phyloP scores from a whole-genome alignment of 202 grass and related monocot genomes.

The Brachypodium distachyon region DNA sequence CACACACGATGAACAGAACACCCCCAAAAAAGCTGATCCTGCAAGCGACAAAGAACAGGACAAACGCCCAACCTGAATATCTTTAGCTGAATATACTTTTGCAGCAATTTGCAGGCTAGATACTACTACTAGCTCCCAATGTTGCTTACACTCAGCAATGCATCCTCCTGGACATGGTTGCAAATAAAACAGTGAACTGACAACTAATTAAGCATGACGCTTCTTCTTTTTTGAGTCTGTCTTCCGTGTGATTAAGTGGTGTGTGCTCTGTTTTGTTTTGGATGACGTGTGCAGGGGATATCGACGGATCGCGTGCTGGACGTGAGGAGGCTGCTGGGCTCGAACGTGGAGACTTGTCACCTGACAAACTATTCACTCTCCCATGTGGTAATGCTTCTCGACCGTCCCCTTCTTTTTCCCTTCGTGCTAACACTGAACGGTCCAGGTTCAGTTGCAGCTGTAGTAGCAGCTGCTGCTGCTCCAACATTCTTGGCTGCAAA shows the following conservation, averaged over 20 bases:
- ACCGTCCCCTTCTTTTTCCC: not conserved
- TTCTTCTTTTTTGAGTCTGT: too few relatives aligned
- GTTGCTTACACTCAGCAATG: not conserved
- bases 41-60: not conserved
- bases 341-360: conserved; percentile 88
- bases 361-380: conserved; percentile 87
- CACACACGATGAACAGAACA: not conserved
- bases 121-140: too few relatives aligned
- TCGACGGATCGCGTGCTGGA: conserved; percentile 87
- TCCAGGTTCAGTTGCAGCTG: not conserved
- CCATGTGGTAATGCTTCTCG: conserved; percentile 63
- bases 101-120: not conserved
- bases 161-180: too few relatives aligned
- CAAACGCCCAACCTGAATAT: not conserved
- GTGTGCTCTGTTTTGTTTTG: not conserved
- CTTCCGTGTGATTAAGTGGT: too few relatives aligned
- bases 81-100: not conserved
- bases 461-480: not conserved
- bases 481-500: not conserved
- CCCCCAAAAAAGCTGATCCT: not conserved
- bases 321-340: conserved; percentile 69
- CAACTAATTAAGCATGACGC: too few relatives aligned
- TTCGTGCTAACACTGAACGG: not conserved
- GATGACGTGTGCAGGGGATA: conserved; percentile 52
- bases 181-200: not conserved